These are phyloP conservation scores for Fagopyrum homotropicum DNA, from an alignment of 148 eudicot genomes.

Conservation along the genomic window DNA sequence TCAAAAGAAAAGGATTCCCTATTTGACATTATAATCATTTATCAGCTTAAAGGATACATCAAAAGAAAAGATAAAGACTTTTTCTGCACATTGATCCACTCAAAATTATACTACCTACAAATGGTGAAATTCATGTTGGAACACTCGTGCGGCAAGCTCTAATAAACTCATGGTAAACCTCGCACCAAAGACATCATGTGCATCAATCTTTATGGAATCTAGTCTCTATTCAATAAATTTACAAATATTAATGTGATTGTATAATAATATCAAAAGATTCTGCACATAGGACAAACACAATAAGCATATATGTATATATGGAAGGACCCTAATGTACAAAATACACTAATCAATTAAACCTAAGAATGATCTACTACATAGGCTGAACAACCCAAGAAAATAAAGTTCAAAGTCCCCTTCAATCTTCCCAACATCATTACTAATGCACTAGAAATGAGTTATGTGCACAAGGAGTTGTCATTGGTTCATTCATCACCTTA, in stretches of 20 bases:
- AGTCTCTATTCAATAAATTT: conserved; percentile 55
- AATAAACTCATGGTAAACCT: conserved; percentile 60
- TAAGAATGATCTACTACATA: no score
- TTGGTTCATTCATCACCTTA: conserved; percentile 61
- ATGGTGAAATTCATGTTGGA: conserved; percentile 98
- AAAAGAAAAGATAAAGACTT: not conserved
- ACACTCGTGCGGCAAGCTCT: conserved; percentile 78
- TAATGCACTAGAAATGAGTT: conserved; percentile 34
- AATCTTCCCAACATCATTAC: no score
- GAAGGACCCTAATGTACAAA: no score
- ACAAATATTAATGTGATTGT: not conserved
- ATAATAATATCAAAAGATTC: not conserved
- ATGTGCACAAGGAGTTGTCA: conserved; percentile 22
- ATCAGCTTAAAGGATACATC: conserved; percentile 12
- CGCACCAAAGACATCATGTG: conserved; percentile 72
- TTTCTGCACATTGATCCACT: no score
- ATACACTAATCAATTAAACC: no score
- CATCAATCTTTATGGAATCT: conserved; percentile 77
- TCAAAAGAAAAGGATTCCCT: conserved; percentile 93
- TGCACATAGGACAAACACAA: not conserved
- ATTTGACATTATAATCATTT: conserved; percentile 19
- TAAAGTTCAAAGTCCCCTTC: no score
- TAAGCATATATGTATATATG: no score
- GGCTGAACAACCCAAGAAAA: no score
- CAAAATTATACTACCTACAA: conserved; percentile 45